phyloP scores from a whole-genome alignment of 805 yeast species.

The Scheffersomyces lignosus region DNA sequence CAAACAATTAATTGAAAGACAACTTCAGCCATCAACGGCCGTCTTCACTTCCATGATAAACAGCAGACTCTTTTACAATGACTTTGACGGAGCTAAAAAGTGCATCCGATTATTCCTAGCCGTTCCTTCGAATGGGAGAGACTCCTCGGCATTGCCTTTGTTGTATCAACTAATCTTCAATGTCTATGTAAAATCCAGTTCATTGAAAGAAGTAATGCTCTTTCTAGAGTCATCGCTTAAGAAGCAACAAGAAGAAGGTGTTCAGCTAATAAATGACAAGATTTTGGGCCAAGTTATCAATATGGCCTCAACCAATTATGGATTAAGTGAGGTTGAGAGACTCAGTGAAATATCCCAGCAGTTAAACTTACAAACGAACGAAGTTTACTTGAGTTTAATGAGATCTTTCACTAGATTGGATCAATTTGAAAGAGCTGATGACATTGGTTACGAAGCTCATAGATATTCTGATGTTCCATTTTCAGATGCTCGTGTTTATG shows the following conservation, averaged over 20 bases:
- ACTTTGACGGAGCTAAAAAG: conserved; percentile 34
- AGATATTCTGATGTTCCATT: conserved; percentile 27
- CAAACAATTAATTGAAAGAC: conserved; percentile 44
- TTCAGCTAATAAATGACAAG: conserved; percentile 16
- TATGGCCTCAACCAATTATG: conserved; percentile 20
- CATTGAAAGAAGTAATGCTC: conserved; percentile 25
- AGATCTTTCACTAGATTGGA: conserved; percentile 29
- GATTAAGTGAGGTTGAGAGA: conserved; percentile 18
- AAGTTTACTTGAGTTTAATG: conserved; percentile 27
- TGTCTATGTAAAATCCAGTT: conserved; percentile 23
- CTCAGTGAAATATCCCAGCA: conserved; percentile 17
- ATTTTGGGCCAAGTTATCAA: conserved; percentile 18
- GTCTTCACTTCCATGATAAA: conserved; percentile 48
- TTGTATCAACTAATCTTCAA: conserved; percentile 30
- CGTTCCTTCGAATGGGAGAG: conserved; percentile 11
- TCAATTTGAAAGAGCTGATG: conserved; percentile 34
- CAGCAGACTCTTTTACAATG: conserved; percentile 36
- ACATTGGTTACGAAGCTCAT: conserved; percentile 31
- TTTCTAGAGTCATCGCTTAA: conserved; percentile 23
- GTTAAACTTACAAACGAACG: conserved; percentile 18
- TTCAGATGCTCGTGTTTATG: conserved; percentile 23
- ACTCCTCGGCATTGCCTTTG: conserved; percentile 15
- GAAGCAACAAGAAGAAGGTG: conserved; percentile 12
- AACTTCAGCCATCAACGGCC: conserved; percentile 45
- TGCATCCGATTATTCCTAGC: conserved; percentile 9